These are phyloP conservation scores for Lachnellula hyalina DNA, from an alignment of 2,329 filamentous ascomycete genomes.

Conservation along the genomic window DNA sequence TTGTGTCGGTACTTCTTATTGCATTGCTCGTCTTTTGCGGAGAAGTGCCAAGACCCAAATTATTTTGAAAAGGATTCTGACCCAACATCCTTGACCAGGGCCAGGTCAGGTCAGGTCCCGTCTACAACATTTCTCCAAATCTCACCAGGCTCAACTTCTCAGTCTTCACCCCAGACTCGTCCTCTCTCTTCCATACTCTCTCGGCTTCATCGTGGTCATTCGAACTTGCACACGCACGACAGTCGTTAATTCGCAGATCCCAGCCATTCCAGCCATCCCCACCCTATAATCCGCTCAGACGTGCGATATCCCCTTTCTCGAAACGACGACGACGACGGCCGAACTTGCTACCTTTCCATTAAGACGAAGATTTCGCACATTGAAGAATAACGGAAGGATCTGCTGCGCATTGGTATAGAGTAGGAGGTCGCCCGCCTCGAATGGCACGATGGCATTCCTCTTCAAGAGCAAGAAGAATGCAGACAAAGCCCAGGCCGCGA, in stretches of 20 bases:
- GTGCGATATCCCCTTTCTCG: constrained; percentile 6
- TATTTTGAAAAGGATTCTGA: no score
- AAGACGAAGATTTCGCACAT: constrained; percentile 1
- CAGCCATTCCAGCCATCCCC: not conserved
- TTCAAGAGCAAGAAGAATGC: constrained; percentile 79
- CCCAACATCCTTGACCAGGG: no score
- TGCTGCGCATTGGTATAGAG: constrained; percentile 20
- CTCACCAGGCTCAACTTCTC: no score
- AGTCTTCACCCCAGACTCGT: not conserved
- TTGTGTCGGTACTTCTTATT: no score
- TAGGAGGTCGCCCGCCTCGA: constrained; percentile 24
- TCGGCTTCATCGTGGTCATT: not conserved
- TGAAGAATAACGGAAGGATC: not conserved
- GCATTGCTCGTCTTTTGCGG: no score
- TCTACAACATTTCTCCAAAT: no score
- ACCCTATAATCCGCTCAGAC: constrained; percentile 10
- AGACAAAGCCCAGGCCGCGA: constrained; percentile 48
- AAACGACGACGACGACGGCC: constrained; percentile 4
- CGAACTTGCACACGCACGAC: not conserved
- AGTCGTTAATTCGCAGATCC: not conserved
- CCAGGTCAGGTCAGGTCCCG: no score
- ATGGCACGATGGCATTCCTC: constrained; percentile 66
- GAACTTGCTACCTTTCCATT: constrained; percentile 1
- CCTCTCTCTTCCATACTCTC: not conserved
- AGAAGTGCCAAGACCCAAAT: no score